These are phyloP conservation scores for Dalbergia cochinchinensis DNA, from an alignment of 306 rosid genomes.

Conservation along the genomic window DNA sequence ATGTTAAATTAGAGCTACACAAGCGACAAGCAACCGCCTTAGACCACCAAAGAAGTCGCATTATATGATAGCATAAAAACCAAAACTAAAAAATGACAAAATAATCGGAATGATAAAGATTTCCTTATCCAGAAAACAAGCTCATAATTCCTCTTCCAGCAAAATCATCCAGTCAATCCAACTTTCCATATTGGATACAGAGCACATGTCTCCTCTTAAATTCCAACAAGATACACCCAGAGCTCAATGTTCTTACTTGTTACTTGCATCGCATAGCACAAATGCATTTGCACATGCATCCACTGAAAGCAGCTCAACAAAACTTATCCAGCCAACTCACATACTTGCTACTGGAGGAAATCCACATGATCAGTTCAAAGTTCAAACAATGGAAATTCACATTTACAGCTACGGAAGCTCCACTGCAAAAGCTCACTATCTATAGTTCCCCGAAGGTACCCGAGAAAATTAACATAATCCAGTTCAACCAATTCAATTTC, in stretches of 20 bases:
- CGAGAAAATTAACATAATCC: constrained; percentile 1
- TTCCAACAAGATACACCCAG: constrained; percentile 4
- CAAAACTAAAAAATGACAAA: not conserved
- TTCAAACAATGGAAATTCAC: constrained; percentile 9
- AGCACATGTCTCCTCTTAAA: constrained; percentile 1
- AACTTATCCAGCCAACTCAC: constrained; percentile 31
- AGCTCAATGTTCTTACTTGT: constrained; percentile 6
- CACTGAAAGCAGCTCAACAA: constrained; percentile 38
- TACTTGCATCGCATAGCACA: constrained; percentile 8
- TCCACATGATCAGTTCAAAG: constrained; percentile 6
- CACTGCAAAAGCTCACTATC: constrained; percentile 41
- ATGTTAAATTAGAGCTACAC: not conserved
- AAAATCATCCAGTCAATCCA: constrained; percentile 5
- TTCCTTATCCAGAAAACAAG: constrained; percentile 31
- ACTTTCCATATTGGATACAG: constrained; percentile 26
- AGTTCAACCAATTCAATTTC: constrained; percentile 17
- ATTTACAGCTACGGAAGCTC: constrained; percentile 27
- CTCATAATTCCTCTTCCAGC: constrained; percentile 29
- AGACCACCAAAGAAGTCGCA: not conserved
- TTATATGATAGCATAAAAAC: not conserved
- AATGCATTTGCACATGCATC: constrained; percentile 18
- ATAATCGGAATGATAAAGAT: not conserved
- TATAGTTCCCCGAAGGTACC: not conserved
- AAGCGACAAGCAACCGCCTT: constrained; percentile 8
- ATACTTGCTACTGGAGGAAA: constrained; percentile 4